Conservation (phyloP, 2,329 filamentous ascomycete genomes). For the Sporothrix pallida region DNA sequence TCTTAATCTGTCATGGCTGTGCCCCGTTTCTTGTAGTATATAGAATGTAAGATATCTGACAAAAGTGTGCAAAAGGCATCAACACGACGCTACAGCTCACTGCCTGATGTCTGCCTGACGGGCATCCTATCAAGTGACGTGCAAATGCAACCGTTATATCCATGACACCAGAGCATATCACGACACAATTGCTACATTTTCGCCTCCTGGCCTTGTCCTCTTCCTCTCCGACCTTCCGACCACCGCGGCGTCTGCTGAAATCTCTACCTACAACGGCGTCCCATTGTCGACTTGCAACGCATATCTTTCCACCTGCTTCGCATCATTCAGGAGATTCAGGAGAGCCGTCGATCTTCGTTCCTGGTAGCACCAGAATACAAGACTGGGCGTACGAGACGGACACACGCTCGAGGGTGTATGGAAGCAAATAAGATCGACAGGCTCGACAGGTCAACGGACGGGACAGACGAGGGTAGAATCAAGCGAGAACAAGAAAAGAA, state of each 20-base stretch:
- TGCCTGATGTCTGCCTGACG: background rate
- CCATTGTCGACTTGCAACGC: background rate
- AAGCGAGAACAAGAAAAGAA: conserved; percentile 25
- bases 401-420: background rate
- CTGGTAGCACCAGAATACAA: background rate
- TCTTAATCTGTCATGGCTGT: background rate
- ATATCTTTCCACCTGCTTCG: conserved; percentile 4
- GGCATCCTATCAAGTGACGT: background rate
- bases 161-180: background rate
- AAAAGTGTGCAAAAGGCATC: background rate
- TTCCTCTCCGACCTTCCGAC: background rate
- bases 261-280: background rate
- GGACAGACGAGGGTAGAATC: conserved; percentile 17
- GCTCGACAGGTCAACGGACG: conserved; percentile 2
- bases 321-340: background rate
- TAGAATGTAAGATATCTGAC: background rate
- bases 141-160: background rate
- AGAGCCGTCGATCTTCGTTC: conserved; percentile 7
- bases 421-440: conserved; percentile 10
- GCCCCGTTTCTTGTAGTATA: conserved; percentile 4
- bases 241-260: background rate
- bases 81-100: background rate
- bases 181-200: background rate
- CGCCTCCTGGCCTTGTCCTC: background rate
- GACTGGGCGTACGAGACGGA: background rate